A percentile compares a stretch with the other conserved stretches of the same genome.
Conservation (phyloP, 1,284 basidiomycete species). For the Psilocybe mexicana region DNA sequence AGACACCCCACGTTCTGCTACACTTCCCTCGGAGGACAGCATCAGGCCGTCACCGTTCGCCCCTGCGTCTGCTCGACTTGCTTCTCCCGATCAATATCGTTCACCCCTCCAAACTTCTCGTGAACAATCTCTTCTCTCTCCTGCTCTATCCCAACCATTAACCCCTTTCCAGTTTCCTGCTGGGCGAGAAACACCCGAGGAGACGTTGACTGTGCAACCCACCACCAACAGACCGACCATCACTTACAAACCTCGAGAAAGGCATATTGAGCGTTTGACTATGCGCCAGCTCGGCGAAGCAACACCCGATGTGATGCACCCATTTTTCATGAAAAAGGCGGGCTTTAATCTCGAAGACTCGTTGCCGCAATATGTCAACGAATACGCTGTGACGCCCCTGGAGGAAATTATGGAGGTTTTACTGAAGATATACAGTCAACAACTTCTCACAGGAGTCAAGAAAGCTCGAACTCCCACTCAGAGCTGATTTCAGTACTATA, state of each 20-base stretch:
- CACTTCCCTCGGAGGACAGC: constrained; percentile 20
- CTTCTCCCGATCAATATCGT: constrained; percentile 15
- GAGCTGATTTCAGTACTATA: too few relatives aligned
- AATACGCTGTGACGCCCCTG: constrained; percentile 81
- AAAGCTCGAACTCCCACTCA: background rate
- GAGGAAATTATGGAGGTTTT: constrained; percentile 86
- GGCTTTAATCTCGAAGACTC: constrained; percentile 81
- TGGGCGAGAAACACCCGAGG: constrained; percentile 22
- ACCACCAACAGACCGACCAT: constrained; percentile 34
- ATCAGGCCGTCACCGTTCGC: constrained; percentile 17
- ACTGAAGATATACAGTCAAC: constrained; percentile 78
- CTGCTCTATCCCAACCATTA: constrained; percentile 12
- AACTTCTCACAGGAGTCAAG: constrained; percentile 45
- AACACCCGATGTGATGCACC: constrained; percentile 85
- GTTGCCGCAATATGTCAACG: constrained; percentile 82
- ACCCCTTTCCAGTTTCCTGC: constrained; percentile 25
- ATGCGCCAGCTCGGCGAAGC: constrained; percentile 86
- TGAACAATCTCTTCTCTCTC: constrained; percentile 14
- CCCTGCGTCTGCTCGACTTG: constrained; percentile 17
- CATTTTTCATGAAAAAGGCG: constrained; percentile 83
- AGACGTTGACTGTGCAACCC: constrained; percentile 13
- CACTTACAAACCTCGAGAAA: constrained; percentile 50
- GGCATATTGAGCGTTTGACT: constrained; percentile 72
- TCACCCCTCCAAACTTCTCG: constrained; percentile 15
- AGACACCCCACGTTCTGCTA: constrained; percentile 25